phyloP scores from a whole-genome alignment of 2,329 filamentous ascomycete genomes.

The Ophiostoma australiae region DNA sequence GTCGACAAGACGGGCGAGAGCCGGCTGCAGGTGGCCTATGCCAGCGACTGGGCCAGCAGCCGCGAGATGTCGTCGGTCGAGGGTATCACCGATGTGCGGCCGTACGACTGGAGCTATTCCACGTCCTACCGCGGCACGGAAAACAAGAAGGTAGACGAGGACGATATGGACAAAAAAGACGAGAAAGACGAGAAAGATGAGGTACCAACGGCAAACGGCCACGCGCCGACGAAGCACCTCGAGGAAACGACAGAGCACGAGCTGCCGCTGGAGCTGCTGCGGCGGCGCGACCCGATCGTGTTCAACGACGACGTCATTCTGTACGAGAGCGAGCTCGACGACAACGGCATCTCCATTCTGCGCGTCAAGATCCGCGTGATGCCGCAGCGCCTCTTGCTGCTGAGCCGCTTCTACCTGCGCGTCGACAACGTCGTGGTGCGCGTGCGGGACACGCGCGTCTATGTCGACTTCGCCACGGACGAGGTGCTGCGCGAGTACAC shows the following conservation, averaged over 20 bases:
- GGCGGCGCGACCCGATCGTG: conserved; percentile 83
- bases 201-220: neutral
- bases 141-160: neutral
- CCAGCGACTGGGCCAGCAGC: conserved; percentile 69
- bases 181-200: neutral
- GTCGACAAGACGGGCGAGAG: conserved; percentile 90
- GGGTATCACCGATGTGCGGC: conserved; percentile 88
- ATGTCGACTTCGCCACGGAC: conserved; percentile 76
- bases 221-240: neutral
- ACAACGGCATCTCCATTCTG: conserved; percentile 89
- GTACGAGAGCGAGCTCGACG: conserved; percentile 95
- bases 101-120: conserved; percentile 97
- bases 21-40: conserved; percentile 93
- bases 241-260: neutral
- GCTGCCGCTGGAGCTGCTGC: conserved; percentile 82
- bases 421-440: conserved; percentile 85
- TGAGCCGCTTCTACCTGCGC: conserved; percentile 85
- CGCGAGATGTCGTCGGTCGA: conserved; percentile 73
- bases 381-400: conserved; percentile 77
- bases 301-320: conserved; percentile 96
- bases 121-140: conserved; percentile 76
- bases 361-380: conserved; percentile 92
- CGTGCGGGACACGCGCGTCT: conserved; percentile 84
- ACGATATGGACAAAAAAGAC: neutral
- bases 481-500: conserved; percentile 86